Percentiles rank a stretch among this genome's conserved stretches.
These are phyloP conservation scores for Aspergillus sp. DNA, from an alignment of 2,329 filamentous ascomycete genomes.

Conservation along the genomic window DNA sequence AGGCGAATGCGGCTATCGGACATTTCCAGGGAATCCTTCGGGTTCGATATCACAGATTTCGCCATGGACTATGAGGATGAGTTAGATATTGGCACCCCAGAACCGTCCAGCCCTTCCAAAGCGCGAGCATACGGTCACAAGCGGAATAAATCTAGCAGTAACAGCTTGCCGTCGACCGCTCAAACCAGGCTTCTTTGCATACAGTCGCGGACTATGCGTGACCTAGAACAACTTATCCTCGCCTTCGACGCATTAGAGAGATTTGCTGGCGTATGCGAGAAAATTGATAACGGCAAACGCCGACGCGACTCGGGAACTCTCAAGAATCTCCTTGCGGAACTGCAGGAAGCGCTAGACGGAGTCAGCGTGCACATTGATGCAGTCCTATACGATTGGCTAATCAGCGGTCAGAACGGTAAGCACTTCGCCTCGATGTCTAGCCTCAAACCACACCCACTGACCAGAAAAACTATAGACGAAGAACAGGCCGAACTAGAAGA, in stretches of 20 bases:
- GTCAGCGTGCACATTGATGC: constrained; percentile 60
- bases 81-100: constrained; percentile 22
- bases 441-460: neutral
- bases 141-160: constrained; percentile 26
- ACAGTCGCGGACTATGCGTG: constrained; percentile 63
- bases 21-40: constrained; percentile 43
- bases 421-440: no score
- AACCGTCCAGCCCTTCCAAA: constrained; percentile 35
- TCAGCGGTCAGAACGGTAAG: constrained; percentile 57
- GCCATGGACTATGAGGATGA: constrained; percentile 23
- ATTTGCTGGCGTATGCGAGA: constrained; percentile 57
- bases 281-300: constrained; percentile 39
- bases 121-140: constrained; percentile 29
- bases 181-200: constrained; percentile 26
- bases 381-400: constrained; percentile 64
- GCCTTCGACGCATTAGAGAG: constrained; percentile 68
- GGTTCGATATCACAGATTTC: constrained; percentile 37
- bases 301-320: constrained; percentile 35
- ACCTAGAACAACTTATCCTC: constrained; percentile 67
- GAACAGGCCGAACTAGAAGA: constrained; percentile 62
- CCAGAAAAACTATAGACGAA: constrained; percentile 36
- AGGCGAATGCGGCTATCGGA: constrained; percentile 51
- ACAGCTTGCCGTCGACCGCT: constrained; percentile 25
- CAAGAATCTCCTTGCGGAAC: constrained; percentile 54
- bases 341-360: constrained; percentile 56